Evolutionary conservation across 2,329 filamentous ascomycete species (phyloP), one percentile per base, ranked within the genome.

Genomic region (Phialocephala subalpina): DNA sequence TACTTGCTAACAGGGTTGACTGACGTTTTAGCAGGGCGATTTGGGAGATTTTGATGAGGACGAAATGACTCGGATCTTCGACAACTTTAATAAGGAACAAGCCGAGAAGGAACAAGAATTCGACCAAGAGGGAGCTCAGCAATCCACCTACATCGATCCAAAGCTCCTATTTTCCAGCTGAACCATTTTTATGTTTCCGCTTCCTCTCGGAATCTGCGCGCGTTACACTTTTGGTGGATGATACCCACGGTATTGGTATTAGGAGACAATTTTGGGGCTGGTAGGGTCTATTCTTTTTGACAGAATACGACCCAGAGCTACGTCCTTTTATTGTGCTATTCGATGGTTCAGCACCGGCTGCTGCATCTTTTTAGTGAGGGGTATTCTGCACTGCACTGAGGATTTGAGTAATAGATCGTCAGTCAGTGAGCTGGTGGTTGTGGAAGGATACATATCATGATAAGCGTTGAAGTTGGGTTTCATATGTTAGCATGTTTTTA

Each of bases 391-490:
- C 20, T 22, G n/a, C n/a, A 22, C 9, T 11, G 45, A 20, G 22
- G 6, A 49, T 25, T 49, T 49, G 45, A 49, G n/a, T 20, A n/a
- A n/a, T 49, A 22, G 7, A 11, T 49, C 22, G 11, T 49, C 45
- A 49, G 45, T 49, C 45, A 6, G 11, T 53, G 20, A 12, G 9
- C 27, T 18, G 49, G 7, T 18, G 49, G 14, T 27, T 3, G 11
- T 27, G 27, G 12, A 18, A n/a, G 49, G 9, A 58, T 53, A 42
- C 7, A 53, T 14, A 53, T 53, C 20, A 25, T 22, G 58, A 60
- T 60, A 14, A 53, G 58, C 58, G 29, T 60, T 53, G 58, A 40
- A 12, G 45, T 60, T 60, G 22, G 58, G 18, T 14, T 20, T 40
- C 40, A 53, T 22, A 53, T 18, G 18, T 53, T 53, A 53, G 49